Evolutionary conservation across 495 filamentous ascomycete genomes (phyloP).

Genomic region (Hyaloscypha finlandica): DNA sequence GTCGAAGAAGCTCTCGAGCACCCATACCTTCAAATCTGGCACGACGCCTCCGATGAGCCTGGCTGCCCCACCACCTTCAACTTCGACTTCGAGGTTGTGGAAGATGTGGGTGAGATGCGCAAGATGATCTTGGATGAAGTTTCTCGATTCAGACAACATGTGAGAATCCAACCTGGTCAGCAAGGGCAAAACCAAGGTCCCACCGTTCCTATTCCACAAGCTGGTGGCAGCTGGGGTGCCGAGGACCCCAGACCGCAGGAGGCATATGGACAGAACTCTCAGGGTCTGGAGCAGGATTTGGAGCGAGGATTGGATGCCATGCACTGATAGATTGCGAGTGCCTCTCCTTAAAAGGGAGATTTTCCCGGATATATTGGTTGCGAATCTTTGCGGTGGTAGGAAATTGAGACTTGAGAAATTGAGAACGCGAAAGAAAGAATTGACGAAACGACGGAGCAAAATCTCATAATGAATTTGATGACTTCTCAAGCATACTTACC

Average conservation of each 20-base stretch:
- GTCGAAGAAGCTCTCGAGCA: slow-evolving; percentile 95
- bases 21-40: slow-evolving; percentile 96
- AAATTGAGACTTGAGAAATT: neutral
- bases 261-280: slow-evolving; percentile 51
- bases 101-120: slow-evolving; percentile 91
- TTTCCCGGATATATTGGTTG: neutral
- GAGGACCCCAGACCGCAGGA: slow-evolving; percentile 92
- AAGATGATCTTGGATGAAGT: slow-evolving; percentile 97
- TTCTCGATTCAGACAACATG: slow-evolving; percentile 71
- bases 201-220: slow-evolving; percentile 34
- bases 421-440: slow-evolving; percentile 7
- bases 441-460: neutral
- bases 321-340: slow-evolving; percentile 28
- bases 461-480: slow-evolving; percentile 11
- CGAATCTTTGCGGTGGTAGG: slow-evolving; percentile 2
- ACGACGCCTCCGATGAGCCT: slow-evolving; percentile 95
- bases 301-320: slow-evolving; percentile 75
- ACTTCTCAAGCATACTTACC: neutral
- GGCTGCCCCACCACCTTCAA: slow-evolving; percentile 91
- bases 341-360: neutral
- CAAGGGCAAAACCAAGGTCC: slow-evolving; percentile 26
- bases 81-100: slow-evolving; percentile 95
- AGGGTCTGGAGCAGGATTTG: slow-evolving; percentile 81
- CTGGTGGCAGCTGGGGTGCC: slow-evolving; percentile 62
- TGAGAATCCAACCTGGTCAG: slow-evolving; percentile 64